Evolutionary conservation across 192 early-diverging fungal species (phyloP), one percentile per base, ranked within the genome.

Genomic region (Chytriomyces hyalinus): DNA sequence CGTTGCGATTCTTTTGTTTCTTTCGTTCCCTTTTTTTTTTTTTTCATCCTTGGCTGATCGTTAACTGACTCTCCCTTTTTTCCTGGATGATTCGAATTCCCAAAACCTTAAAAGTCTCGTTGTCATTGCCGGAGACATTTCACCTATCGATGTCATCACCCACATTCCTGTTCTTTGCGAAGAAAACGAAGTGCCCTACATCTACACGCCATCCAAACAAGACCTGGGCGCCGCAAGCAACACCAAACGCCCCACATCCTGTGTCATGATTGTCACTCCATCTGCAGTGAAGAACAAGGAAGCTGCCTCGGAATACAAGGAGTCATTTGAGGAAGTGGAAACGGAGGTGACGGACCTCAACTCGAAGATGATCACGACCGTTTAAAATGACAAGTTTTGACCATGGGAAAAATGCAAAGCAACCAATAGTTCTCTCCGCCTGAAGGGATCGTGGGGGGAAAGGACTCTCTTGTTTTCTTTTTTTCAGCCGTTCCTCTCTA

Each of bases 141-240:
- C 94, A 28, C 98, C 98, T 43, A 89, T 98, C 61, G 98, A 99
- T 82, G 95, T 98, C 70, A 94, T 99, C 70, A 93, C 98, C 51
- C 98, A 99, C 81, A 86, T 99, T 49, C 98, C 98, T 48, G 92
- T 99, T 49, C 84, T 99, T 48, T 99, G 98, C 88, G 98, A 99
- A 83, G 98, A 99, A 75, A 85, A 91, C 81, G 85, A 93, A 78
- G 94, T 99, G 44, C 96, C 96, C 43, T 99, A 98, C 76, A 85
- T 96, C 66, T 99, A 95, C 84, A 90, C 98, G n/a, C 92, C 95
- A 6, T 94, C 95, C 28, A 96, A 95, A 88, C 93, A 94, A 84
- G 95, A 98, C 74, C 92, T 99, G 9, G 98, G 98, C 70, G 90
- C 90, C 45, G 93, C 96, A 44, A 92, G 92, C 80, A 86, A 93